These are phyloP conservation scores for Termitomyces sp. DNA, from an alignment of 768 basidiomycete genomes.

Conservation along the genomic window DNA sequence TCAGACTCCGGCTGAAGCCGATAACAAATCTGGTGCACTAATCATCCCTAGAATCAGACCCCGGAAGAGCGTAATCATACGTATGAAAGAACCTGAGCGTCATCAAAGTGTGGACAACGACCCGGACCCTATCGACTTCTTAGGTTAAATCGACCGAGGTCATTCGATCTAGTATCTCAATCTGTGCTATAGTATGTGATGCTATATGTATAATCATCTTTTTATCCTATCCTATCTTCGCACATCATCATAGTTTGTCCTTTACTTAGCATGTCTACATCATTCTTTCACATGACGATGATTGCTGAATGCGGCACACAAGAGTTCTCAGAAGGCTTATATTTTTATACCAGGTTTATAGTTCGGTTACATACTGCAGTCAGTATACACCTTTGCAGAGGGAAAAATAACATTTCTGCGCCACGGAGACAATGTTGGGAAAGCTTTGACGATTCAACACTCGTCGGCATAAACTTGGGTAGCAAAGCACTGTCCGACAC, in stretches of 20 bases:
- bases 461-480: slow-evolving; percentile 39
- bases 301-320: neutral
- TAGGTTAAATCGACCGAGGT: neutral
- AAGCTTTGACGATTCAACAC: slow-evolving; percentile 20
- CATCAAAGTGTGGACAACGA: neutral
- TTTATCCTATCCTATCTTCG: too few species aligned
- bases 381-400: neutral
- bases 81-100: neutral
- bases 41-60: neutral
- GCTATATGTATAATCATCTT: neutral
- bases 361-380: neutral
- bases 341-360: neutral
- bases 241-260: neutral
- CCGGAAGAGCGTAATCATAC: neutral
- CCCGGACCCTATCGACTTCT: slow-evolving; percentile 1
- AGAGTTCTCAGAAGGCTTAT: neutral
- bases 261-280: neutral
- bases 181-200: neutral
- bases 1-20: neutral
- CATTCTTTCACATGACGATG: neutral
- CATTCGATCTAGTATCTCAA: neutral
- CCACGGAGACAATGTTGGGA: neutral
- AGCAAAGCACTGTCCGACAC: slow-evolving; percentile 32
- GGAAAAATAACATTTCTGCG: neutral
- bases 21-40: neutral